phyloP scores from a whole-genome alignment of 2,329 filamentous ascomycete genomes.

The Diplocarpon rosae region DNA sequence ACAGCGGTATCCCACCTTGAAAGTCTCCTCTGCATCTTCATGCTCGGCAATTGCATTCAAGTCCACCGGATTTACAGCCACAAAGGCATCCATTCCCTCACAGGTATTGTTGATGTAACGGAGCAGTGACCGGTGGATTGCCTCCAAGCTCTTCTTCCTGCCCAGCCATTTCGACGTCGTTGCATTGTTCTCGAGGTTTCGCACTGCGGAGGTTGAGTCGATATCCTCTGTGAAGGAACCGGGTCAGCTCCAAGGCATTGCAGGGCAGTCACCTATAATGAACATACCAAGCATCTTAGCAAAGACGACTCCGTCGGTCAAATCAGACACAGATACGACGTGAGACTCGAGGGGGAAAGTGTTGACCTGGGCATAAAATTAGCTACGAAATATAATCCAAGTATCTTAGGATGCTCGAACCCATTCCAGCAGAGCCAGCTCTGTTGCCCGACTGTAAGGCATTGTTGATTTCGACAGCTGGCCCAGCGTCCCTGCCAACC shows the following conservation, averaged over 20 bases:
- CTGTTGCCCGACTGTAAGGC: conserved; percentile 30
- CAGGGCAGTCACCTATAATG: conserved; percentile 7
- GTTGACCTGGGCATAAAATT: conserved; percentile 25
- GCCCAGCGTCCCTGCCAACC: not conserved
- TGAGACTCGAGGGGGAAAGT: conserved; percentile 25
- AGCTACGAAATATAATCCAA: conserved; percentile 6
- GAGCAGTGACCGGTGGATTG: conserved; percentile 42
- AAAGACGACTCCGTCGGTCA: conserved; percentile 28
- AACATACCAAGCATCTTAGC: conserved; percentile 31
- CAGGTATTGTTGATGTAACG: conserved; percentile 44
- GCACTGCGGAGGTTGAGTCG: conserved; percentile 44
- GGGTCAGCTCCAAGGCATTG: conserved; percentile 11
- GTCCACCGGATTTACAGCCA: conserved; percentile 37
- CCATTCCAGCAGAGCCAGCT: conserved; percentile 46
- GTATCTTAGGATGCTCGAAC: conserved; percentile 28
- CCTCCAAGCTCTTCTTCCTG: conserved; percentile 42
- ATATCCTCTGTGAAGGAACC: conserved; percentile 45
- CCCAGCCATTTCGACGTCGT: conserved; percentile 24
- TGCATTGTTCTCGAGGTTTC: conserved; percentile 39
- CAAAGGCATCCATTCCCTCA: conserved; percentile 38
- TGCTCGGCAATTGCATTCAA: conserved; percentile 48
- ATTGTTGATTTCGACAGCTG: conserved; percentile 8
- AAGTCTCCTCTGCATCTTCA: conserved; percentile 42
- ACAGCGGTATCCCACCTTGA: conserved; percentile 32
- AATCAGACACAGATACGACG: conserved; percentile 24